Percentiles rank a stretch among this genome's conserved stretches.
phyloP scores from a whole-genome alignment of 441 rosid species.

The Breynia disticha region DNA sequence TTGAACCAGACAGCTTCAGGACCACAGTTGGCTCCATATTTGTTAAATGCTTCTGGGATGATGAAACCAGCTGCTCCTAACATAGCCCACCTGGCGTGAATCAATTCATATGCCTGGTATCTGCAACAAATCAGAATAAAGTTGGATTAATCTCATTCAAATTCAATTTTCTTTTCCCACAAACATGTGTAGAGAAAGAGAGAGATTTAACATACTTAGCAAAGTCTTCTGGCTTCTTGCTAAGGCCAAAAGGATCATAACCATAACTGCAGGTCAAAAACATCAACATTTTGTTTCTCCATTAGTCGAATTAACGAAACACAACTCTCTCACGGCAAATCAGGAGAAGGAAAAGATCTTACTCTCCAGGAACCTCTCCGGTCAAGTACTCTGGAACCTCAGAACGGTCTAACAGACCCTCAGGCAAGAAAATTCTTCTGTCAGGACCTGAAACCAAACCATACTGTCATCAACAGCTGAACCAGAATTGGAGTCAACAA shows the following conservation, averaged over 20 bases:
- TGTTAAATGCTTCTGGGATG: slow-evolving; percentile 93
- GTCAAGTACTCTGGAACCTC: slow-evolving; percentile 92
- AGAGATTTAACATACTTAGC: slow-evolving; percentile 48
- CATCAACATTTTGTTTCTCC: not conserved
- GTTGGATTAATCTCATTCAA: no score
- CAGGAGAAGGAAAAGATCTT: slow-evolving; percentile 18
- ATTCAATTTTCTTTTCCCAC: no score
- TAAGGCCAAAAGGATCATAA: slow-evolving; percentile 91
- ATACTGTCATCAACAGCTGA: no score
- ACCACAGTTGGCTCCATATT: slow-evolving; percentile 92
- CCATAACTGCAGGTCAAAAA: slow-evolving; percentile 58
- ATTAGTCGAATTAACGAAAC: not conserved
- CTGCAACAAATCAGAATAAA: slow-evolving; percentile 22
- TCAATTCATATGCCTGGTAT: slow-evolving; percentile 86
- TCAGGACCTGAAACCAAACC: slow-evolving; percentile 60
- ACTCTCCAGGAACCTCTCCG: slow-evolving; percentile 99
- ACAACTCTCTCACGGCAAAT: not conserved
- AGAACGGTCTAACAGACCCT: slow-evolving; percentile 86
- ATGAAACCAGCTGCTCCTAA: slow-evolving; percentile 92
- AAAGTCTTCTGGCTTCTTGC: slow-evolving; percentile 90
- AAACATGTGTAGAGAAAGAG: not conserved
- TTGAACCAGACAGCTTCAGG: slow-evolving; percentile 99
- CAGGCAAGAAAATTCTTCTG: slow-evolving; percentile 91
- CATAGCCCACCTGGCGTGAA: slow-evolving; percentile 97
- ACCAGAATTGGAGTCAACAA: no score